phyloP scores from a whole-genome alignment of 2,329 filamentous ascomycete genomes.

The Colletotrichum filicis region DNA sequence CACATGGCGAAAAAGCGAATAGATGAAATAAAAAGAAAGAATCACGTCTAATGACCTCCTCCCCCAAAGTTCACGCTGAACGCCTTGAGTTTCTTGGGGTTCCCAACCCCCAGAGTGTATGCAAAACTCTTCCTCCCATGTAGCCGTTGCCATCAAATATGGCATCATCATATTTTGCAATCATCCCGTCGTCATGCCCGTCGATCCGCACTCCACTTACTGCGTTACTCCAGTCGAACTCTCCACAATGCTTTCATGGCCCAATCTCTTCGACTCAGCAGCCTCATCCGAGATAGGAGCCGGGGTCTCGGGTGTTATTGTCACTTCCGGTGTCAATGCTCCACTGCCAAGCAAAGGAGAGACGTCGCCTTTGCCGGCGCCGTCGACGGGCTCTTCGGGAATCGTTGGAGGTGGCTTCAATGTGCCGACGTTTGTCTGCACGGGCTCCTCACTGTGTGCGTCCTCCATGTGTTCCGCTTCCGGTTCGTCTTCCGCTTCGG shows the following conservation, averaged over 20 bases:
- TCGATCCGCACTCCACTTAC: conserved; percentile 35
- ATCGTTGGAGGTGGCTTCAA: conserved; percentile 26
- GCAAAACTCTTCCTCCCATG: conserved; percentile 18
- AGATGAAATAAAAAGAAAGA: not conserved
- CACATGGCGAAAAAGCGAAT: conserved; percentile 3
- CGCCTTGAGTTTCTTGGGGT: conserved; percentile 23
- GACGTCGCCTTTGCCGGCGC: conserved; percentile 19
- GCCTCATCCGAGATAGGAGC: conserved; percentile 45
- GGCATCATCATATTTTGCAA: not conserved
- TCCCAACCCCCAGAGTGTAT: conserved; percentile 29
- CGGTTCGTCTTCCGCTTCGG: conserved; percentile 47
- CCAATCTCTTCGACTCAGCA: conserved; percentile 56
- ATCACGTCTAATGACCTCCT: conserved; percentile 22
- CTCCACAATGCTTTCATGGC: conserved; percentile 50
- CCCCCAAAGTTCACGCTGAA: conserved; percentile 24
- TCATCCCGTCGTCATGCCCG: not conserved
- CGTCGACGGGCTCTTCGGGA: conserved; percentile 43
- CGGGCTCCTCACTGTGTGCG: conserved; percentile 32
- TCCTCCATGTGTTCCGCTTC: conserved; percentile 50
- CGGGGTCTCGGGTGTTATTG: conserved; percentile 63
- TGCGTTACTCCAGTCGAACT: conserved; percentile 47
- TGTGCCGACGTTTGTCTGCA: conserved; percentile 36
- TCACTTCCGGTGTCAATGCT: conserved; percentile 53
- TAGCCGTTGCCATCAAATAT: not conserved
- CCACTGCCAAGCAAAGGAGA: conserved; percentile 31